Base-by-base conservation (phyloP, 2,329 filamentous ascomycete genomes). In the Alternaria infectoria region DNA sequence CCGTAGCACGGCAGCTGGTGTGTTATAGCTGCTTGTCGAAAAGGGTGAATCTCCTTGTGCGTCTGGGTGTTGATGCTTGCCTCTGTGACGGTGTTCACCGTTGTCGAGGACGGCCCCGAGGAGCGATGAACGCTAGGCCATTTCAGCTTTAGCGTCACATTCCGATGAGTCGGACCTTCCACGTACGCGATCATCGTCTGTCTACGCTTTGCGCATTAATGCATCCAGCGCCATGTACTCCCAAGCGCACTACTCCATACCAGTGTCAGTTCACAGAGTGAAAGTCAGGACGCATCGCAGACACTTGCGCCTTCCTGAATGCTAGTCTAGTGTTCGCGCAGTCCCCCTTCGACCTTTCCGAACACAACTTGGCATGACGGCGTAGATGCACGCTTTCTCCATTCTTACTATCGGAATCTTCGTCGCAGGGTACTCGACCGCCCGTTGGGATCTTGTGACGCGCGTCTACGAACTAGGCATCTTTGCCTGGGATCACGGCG, bases 391-490 rank as follows among this genome's bases (percentile, higher is more conserved):
- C 93, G 93, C 94, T 78, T 97, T 98, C 86, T 98, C 95, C 69
- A 86, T 95, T 81, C 88, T 97, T 82, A 97, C 94, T 77, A 90
- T 97, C 84, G 93, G 92, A 84, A 97, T 99, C 85, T 99, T 99
- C 86, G 91, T 98, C 87, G 95, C 96, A 85, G 96, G 96, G 82
- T 99, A 99, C 87, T 98, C 95, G 81, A 99, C 96, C 83, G 96
- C 96, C 79, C 92, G 96, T 86, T 99, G 96, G 94, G 96, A 98
- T 83, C 90, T 99, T 68, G 93, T 97, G 72, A 97, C 95, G 74
- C 91, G 94, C 76, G 87, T 98, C 75, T 97, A 97, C 90, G 95
- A 99, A 83, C 89, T 99, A 76, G 92, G 93, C 72, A 91, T 97
- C 70, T 99, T 98, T 81, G 96, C 96, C 72, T 97, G 94, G 93